Percentiles rank a stretch among this genome's conserved stretches.
phyloP scores from a whole-genome alignment of 1,139 yeast species.

The Magnusiomyces paraingens region DNA sequence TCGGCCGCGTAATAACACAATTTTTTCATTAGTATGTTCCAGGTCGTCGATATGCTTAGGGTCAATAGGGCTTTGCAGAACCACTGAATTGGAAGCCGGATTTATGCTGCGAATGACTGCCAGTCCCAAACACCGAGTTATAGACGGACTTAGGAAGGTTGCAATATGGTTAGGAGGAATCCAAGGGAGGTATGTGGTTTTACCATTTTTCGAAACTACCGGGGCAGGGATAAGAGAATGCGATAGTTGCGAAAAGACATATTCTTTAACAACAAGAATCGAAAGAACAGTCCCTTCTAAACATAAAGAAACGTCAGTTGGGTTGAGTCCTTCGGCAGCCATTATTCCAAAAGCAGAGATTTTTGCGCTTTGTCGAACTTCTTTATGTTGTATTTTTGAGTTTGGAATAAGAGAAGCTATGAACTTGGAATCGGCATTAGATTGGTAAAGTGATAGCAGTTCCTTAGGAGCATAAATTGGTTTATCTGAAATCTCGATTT shows the following conservation, averaged over 20 bases:
- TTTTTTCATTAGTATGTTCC: constrained; percentile 16
- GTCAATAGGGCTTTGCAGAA: constrained; percentile 52
- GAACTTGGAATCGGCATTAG: not conserved
- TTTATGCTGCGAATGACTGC: constrained; percentile 47
- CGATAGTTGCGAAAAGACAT: constrained; percentile 2
- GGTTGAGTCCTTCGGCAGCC: constrained; percentile 27
- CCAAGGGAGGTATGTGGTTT: constrained; percentile 1
- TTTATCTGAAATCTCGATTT: constrained; percentile 1
- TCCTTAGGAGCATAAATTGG: not conserved
- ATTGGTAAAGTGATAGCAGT: not conserved
- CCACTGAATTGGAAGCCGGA: constrained; percentile 35
- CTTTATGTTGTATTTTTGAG: no score
- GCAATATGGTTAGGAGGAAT: not conserved
- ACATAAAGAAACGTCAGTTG: constrained; percentile 23
- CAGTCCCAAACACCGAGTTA: constrained; percentile 26
- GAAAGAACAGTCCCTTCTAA: constrained; percentile 31
- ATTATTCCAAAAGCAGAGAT: constrained; percentile 26
- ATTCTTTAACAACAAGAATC: constrained; percentile 20
- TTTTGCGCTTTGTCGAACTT: constrained; percentile 1
- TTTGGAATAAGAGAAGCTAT: not conserved
- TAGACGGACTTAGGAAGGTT: not conserved
- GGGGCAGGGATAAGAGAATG: not conserved
- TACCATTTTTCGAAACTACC: not conserved
- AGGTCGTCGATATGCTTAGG: constrained; percentile 18
- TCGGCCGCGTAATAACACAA: constrained; percentile 57